phyloP scores from a whole-genome alignment of 2,329 filamentous ascomycete species.

The Cadophora sp. region DNA sequence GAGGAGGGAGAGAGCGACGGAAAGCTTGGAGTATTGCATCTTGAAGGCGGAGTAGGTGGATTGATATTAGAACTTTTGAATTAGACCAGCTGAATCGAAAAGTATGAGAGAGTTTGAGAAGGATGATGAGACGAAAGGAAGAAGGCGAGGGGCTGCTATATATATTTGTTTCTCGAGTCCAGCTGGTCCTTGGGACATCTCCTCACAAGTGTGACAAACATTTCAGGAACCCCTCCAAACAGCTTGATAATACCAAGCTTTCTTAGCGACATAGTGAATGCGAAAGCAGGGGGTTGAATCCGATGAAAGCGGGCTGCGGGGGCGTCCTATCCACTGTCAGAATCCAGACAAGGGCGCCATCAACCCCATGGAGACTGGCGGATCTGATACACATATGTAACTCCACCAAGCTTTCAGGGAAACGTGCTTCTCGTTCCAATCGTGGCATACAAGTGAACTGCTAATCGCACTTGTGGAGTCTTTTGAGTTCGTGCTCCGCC shows the following conservation, averaged over 20 bases:
- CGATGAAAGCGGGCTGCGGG: slow-evolving; percentile 2
- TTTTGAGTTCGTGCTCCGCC: not conserved
- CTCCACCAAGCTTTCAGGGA: not conserved
- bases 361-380: not conserved
- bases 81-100: slow-evolving; percentile 15
- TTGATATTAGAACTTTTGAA: slow-evolving; percentile 21
- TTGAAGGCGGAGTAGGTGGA: slow-evolving; percentile 26
- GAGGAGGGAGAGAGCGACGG: slow-evolving; percentile 34
- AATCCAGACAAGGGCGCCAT: not conserved
- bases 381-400: slow-evolving; percentile 14
- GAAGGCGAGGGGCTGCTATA: not conserved
- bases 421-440: not conserved
- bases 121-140: slow-evolving; percentile 1
- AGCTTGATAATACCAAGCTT: slow-evolving; percentile 19
- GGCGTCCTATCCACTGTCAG: not conserved
- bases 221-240: slow-evolving; percentile 4
- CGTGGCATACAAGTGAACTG: not conserved
- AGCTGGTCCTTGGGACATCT: not conserved
- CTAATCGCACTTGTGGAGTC: not conserved
- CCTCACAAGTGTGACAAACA: slow-evolving; percentile 14
- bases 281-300: slow-evolving; percentile 3
- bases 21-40: slow-evolving; percentile 41
- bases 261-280: slow-evolving; percentile 6
- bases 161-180: not conserved
- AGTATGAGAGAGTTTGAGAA: slow-evolving; percentile 14